Conservation (phyloP, 2,329 filamentous ascomycete species). For the Diaporthe caulivora region DNA sequence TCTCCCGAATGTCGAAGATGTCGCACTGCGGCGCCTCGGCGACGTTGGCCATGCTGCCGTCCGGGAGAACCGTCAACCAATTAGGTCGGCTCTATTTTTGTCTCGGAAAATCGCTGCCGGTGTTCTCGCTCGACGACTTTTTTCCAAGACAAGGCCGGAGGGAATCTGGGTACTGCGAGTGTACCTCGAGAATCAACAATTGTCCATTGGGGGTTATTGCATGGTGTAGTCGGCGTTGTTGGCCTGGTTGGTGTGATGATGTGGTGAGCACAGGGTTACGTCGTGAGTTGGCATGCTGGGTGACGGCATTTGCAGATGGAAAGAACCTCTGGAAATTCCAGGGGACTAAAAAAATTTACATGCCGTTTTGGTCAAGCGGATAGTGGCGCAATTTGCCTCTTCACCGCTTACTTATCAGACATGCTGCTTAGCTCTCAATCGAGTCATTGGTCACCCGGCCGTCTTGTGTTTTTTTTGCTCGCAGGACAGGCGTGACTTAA, state of each 20-base stretch:
- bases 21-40: neutral
- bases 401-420: constrained; percentile 27
- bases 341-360: constrained; percentile 9
- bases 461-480: neutral
- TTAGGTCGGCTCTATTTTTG: neutral
- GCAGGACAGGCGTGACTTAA: neutral
- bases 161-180: neutral
- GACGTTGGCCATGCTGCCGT: neutral
- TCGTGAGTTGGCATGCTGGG: neutral
- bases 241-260: neutral
- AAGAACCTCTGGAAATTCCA: neutral
- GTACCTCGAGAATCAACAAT: neutral
- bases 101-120: neutral
- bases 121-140: neutral
- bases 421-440: neutral
- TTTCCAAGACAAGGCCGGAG: neutral
- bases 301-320: neutral
- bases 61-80: neutral
- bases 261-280: constrained; percentile 2
- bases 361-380: constrained; percentile 28
- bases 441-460: constrained; percentile 24
- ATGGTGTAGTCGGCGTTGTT: constrained; percentile 5
- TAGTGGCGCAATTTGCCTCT: constrained; percentile 20
- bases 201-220: neutral
- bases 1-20: constrained; percentile 23